Conservation (phyloP, 768 basidiomycete genomes). For the Tulasnella calospora region DNA sequence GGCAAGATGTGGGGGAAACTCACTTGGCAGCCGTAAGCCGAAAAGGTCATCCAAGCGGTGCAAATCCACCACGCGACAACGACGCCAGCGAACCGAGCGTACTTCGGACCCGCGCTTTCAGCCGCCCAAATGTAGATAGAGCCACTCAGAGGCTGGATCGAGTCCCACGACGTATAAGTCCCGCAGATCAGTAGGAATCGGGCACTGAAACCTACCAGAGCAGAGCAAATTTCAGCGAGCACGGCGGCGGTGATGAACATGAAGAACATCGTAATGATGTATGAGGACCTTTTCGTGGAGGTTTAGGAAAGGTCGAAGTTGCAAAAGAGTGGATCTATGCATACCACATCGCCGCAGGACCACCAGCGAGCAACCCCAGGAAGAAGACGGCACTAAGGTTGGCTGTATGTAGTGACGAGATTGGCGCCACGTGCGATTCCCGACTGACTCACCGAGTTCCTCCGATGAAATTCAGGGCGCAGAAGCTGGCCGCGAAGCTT, state of each 20-base stretch:
- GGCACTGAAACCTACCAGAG: constrained; percentile 41
- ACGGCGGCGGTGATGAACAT: constrained; percentile 85
- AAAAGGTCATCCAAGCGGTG: constrained; percentile 95
- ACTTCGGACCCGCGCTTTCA: constrained; percentile 83
- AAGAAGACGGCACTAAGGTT: constrained; percentile 63
- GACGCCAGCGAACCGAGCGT: constrained; percentile 82
- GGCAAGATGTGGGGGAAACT: constrained; percentile 27
- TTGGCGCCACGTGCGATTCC: neutral
- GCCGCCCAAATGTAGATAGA: constrained; percentile 96
- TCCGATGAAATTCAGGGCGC: constrained; percentile 86
- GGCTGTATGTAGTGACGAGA: constrained; percentile 11
- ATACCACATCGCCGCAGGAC: constrained; percentile 81
- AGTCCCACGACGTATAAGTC: neutral
- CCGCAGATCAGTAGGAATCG: neutral
- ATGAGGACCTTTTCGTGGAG: constrained; percentile 64
- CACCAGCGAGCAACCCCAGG: constrained; percentile 76
- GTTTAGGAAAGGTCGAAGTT: neutral
- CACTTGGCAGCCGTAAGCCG: constrained; percentile 82
- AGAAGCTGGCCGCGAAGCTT: constrained; percentile 83
- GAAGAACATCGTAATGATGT: constrained; percentile 73
- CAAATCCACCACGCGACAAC: constrained; percentile 90
- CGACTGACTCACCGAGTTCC: constrained; percentile 64
- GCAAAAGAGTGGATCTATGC: neutral
- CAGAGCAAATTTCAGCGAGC: constrained; percentile 86
- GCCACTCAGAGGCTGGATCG: constrained; percentile 58